These are phyloP conservation scores for Phlegmacium glaucopus DNA, from an alignment of 768 basidiomycete species.

Conservation along the genomic window DNA sequence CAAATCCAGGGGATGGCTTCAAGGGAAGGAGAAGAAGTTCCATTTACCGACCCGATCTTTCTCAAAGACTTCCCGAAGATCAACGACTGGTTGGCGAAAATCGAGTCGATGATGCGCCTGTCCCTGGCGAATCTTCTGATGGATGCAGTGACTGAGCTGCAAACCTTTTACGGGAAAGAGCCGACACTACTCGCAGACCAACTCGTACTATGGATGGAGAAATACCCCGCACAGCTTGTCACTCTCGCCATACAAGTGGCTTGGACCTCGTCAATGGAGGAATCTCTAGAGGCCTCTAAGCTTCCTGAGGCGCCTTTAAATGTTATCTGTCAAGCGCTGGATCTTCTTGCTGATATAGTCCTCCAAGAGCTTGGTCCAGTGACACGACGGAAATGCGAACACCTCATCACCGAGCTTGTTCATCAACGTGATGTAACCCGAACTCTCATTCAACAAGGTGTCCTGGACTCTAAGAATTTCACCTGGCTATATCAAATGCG, in stretches of 20 bases:
- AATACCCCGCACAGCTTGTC: conserved; percentile 93
- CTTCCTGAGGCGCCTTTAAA: conserved; percentile 65
- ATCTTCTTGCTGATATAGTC: conserved; percentile 96
- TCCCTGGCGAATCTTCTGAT: conserved; percentile 83
- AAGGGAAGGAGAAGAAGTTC: conserved; percentile 91
- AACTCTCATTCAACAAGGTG: conserved; percentile 61
- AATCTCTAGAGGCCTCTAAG: conserved; percentile 51
- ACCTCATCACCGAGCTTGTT: conserved; percentile 97
- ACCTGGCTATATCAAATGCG: conserved; percentile 98
- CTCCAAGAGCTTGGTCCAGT: conserved; percentile 84
- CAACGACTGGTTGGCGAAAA: conserved; percentile 94
- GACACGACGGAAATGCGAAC: conserved; percentile 97
- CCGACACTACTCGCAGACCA: conserved; percentile 53
- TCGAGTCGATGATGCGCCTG: conserved; percentile 90
- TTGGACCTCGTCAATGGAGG: conserved; percentile 88
- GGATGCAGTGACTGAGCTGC: conserved; percentile 77
- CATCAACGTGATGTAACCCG: conserved; percentile 97
- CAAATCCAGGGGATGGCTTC: conserved; percentile 94
- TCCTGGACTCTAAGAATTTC: conserved; percentile 69
- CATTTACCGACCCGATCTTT: conserved; percentile 76
- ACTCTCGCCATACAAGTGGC: conserved; percentile 93
- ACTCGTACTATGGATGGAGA: conserved; percentile 89
- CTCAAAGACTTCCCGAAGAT: conserved; percentile 96
- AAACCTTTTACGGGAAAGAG: conserved; percentile 72
- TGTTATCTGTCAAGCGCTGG: conserved; percentile 78